Evolutionary conservation across 2,329 filamentous ascomycete genomes (phyloP), one percentile per base, ranked within the genome.

Genomic region (Penicillium sp.): DNA sequence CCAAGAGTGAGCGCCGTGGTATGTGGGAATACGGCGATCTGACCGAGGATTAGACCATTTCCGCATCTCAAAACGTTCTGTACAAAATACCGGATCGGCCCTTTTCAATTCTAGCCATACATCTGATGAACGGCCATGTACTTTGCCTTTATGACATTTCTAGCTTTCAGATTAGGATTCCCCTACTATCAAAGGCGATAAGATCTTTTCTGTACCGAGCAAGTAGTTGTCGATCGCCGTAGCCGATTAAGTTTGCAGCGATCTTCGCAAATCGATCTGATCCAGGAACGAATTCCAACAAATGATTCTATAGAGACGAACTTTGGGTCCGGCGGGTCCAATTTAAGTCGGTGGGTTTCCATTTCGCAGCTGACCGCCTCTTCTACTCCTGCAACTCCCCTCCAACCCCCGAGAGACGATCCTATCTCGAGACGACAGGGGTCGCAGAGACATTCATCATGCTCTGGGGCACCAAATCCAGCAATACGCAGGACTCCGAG

Each of bases 1-100:
- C 90, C 3, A 95, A 93, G 76, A 72, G 77, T 38, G 80, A 81
- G 40, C 79, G 88, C 46, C 73, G 80, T 50, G 92, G 92, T 29
- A 92, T 95, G 77, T 98, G 90, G 89, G 92, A 98, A 75, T 98
- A 96, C 66, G 92, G 92, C 52, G 92, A 96, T 64, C 75, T 95
- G 59, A 94, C 87, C 10, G 89, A 95, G 70, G 87, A 94, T 59
- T 88, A 79, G 38, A 32, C 29, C n/a, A n/a, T 32, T 13, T 11
- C 14, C 10, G 11, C n/a, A 27, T 27, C 11, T 27, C 9, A 5
- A 27, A 11, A n/a, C n/a, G 26, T 45, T 42, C 32, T 53, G 47
- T 51, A 53, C 39, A 51, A 42, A 48, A 45, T 27, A 25, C 36
- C 39, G 37, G 41, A 22, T 40, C 17, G 22, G 35, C 15, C 39